Evolutionary conservation across 352 stramenopile genomes (phyloP).

Genomic region (Globisporangium splendens): DNA sequence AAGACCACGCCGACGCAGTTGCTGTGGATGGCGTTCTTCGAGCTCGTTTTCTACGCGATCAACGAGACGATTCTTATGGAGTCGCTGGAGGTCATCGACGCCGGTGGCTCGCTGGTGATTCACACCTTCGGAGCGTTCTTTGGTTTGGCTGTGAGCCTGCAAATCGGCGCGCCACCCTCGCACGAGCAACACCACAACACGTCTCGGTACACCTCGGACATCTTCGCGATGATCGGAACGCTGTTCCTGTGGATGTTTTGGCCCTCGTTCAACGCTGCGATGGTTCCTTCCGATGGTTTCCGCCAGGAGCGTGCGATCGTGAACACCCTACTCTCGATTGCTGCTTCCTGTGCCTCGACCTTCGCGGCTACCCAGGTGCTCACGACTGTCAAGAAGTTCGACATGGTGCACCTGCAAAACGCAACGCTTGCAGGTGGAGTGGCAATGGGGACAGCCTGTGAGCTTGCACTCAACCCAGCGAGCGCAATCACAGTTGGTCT

Average conservation of each 20-base stretch:
- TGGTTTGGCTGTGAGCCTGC: conserved; percentile 59
- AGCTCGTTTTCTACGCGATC: conserved; percentile 73
- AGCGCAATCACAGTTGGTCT: conserved; percentile 49
- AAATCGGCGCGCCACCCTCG: conserved; percentile 38
- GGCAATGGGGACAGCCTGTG: conserved; percentile 69
- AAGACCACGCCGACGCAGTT: conserved; percentile 76
- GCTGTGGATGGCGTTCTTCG: conserved; percentile 69
- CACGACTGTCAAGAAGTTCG: conserved; percentile 57
- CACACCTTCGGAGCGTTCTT: conserved; percentile 86
- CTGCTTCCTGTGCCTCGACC: conserved; percentile 45
- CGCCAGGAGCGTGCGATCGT: conserved; percentile 70
- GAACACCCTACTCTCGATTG: conserved; percentile 76
- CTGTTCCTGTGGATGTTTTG: conserved; percentile 88
- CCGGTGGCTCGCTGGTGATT: conserved; percentile 82
- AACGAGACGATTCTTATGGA: conserved; percentile 77
- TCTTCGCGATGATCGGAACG: conserved; percentile 83
- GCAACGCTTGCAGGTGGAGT: conserved; percentile 82
- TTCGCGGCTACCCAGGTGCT: conserved; percentile 51
- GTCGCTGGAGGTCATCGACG: conserved; percentile 57
- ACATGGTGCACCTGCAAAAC: conserved; percentile 86
- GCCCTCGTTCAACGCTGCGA: conserved; percentile 80
- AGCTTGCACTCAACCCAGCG: conserved; percentile 65
- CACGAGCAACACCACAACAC: conserved; percentile 51
- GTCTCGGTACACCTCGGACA: conserved; percentile 65
- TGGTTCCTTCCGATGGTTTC: conserved; percentile 49